Evolutionary conservation across 2,329 filamentous ascomycete genomes (phyloP).

Genomic region (Trichophyton mentagrophytes): DNA sequence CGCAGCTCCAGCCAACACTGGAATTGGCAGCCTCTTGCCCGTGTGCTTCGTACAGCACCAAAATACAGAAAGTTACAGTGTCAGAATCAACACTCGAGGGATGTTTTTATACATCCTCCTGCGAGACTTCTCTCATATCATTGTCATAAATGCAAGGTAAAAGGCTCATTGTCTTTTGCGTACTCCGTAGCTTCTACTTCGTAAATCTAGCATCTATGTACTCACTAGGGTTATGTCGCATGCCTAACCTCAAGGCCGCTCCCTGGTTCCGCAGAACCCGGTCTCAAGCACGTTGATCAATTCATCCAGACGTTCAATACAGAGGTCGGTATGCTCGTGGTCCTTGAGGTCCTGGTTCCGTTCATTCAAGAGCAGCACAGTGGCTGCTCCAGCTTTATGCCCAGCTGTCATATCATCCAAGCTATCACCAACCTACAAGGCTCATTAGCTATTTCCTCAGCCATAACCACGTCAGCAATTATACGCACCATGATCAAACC

Average conservation of each 20-base stretch:
- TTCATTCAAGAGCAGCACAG: conserved; percentile 77
- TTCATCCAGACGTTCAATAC: conserved; percentile 60
- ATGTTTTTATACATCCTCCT: neutral
- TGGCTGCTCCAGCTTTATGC: conserved; percentile 68
- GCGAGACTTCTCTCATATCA: neutral
- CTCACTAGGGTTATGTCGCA: neutral
- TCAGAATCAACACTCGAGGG: neutral
- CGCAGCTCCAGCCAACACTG: neutral
- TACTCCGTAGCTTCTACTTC: neutral
- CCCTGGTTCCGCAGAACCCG: conserved; percentile 44
- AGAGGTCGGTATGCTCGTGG: conserved; percentile 66
- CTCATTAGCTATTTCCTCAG: conserved; percentile 3
- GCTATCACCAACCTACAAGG: conserved; percentile 50
- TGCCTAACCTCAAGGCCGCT: neutral
- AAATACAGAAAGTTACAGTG: neutral
- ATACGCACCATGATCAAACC: conserved; percentile 44
- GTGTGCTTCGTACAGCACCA: neutral
- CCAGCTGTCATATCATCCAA: conserved; percentile 91
- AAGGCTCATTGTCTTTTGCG: neutral
- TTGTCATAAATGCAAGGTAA: neutral
- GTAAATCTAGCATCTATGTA: neutral
- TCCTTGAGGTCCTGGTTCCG: conserved; percentile 57
- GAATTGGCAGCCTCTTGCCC: neutral
- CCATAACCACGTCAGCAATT: neutral
- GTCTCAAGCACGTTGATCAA: conserved; percentile 60